Evolutionary conservation across 1,284 basidiomycete species (phyloP), one percentile per base, ranked within the genome.

Genomic region (Neolentinus lepideus): DNA sequence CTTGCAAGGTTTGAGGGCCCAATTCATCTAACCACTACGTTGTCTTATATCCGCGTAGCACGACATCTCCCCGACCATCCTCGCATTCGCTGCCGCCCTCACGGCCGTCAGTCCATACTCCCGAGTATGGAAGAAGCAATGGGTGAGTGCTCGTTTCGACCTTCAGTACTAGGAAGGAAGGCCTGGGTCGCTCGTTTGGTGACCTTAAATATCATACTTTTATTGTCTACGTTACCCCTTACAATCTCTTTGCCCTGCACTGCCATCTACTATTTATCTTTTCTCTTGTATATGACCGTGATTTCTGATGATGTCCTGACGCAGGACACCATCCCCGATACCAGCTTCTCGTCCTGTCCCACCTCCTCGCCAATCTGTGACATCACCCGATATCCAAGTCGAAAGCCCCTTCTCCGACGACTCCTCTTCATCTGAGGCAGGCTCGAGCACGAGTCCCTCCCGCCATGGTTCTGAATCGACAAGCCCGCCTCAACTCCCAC

Each of bases 351-450:
- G 22, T n/a, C 27, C 47, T n/a, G 27, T 50, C 14, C 27, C 47
- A 8, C 22, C 47, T 29, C 24, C 47, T 25, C 24, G 24, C 10
- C 47, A 3, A 6, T n/a, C 24, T 11, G 22, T 22, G 14, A 50
- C 24, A 8, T 3, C 47, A 6, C 47, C 47, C 22, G 47, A 50
- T 25, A n/a, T 50, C 24, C 29, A 57, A 57, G n/a, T 48, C 54
- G 26, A 55, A 58, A 52, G 50, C 57, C n/a, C 59, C 55, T 26
- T 57, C 59, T 47, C 60, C 54, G 8, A 31, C 4, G 29, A 53
- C 35, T 53, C 24, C 57, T 19, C 59, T 48, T n/a, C 60, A 57
- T 29, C 56, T 52, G n/a, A 57, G 55, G 26, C 59, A 60, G 35
- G 52, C 53, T 2, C 43, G 53, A 50, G 21, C 47, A 6, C 21